Evolutionary conservation across 2,329 filamentous ascomycete genomes (phyloP).

Genomic region (Orbilia javanica): DNA sequence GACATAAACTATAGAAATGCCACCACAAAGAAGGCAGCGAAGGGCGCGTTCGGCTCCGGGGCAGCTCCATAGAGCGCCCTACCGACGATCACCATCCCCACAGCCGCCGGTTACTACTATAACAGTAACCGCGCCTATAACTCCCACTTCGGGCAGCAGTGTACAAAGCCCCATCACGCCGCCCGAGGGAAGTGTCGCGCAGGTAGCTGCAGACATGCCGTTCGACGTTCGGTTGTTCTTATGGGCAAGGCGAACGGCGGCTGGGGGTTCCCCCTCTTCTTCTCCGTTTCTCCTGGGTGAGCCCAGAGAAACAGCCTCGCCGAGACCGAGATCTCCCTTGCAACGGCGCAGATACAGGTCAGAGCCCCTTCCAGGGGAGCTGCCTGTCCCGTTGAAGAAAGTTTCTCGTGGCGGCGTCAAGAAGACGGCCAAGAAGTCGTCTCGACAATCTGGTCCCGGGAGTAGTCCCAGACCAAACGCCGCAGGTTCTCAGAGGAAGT

Average conservation of each 20-base stretch:
- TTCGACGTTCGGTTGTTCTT: conserved; percentile 12
- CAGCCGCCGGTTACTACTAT: conserved; percentile 7
- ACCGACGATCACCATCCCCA: conserved; percentile 5
- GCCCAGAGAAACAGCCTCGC: conserved; percentile 14
- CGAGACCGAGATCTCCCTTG: conserved; percentile 16
- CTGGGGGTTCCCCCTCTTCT: conserved; percentile 21
- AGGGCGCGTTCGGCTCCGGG: conserved; percentile 5
- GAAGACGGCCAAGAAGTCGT: conserved; percentile 13
- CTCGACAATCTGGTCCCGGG: conserved; percentile 20
- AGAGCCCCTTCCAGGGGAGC: neutral
- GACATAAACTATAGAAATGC: neutral
- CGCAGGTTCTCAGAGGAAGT: conserved; percentile 26
- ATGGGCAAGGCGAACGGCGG: neutral
- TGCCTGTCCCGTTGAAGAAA: neutral
- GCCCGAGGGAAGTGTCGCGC: conserved; percentile 6
- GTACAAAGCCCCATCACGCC: neutral
- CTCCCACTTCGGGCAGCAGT: conserved; percentile 20
- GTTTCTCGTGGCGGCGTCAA: conserved; percentile 4
- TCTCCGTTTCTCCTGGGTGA: conserved; percentile 21
- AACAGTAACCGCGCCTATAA: neutral
- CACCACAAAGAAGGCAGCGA: neutral
- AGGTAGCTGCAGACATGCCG: conserved; percentile 23
- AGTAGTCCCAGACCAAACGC: conserved; percentile 15
- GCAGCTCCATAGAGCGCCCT: neutral
- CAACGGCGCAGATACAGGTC: conserved; percentile 15